phyloP scores from a whole-genome alignment of 1,139 yeast genomes.

The Scheffersomyces parashehatae region DNA sequence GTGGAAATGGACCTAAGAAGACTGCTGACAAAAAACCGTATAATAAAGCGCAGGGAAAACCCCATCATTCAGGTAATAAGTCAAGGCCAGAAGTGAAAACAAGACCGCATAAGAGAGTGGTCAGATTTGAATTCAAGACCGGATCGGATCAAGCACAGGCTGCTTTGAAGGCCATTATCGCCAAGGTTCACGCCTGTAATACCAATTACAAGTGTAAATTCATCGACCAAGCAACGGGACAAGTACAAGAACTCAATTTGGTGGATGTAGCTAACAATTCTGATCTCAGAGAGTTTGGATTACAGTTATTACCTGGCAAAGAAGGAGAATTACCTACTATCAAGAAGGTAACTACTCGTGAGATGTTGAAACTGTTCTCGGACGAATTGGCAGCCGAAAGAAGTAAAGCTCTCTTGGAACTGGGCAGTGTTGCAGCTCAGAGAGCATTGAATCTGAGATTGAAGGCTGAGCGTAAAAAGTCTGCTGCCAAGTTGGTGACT shows the following conservation, averaged over 20 bases:
- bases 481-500: slow-evolving; percentile 35
- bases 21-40: background rate
- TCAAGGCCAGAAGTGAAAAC: slow-evolving; percentile 6
- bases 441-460: slow-evolving; percentile 30
- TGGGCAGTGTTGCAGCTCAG: slow-evolving; percentile 37
- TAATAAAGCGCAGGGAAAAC: background rate
- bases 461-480: slow-evolving; percentile 36
- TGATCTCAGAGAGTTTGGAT: slow-evolving; percentile 32
- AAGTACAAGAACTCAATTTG: slow-evolving; percentile 19
- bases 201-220: slow-evolving; percentile 28
- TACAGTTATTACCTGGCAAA: slow-evolving; percentile 24
- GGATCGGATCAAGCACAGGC: slow-evolving; percentile 25
- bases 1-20: background rate
- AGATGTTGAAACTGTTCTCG: slow-evolving; percentile 36
- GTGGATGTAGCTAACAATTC: slow-evolving; percentile 31
- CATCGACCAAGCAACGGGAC: slow-evolving; percentile 25
- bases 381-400: slow-evolving; percentile 34
- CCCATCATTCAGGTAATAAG: background rate
- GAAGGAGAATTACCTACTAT: slow-evolving; percentile 29
- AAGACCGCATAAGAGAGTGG: slow-evolving; percentile 8
- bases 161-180: slow-evolving; percentile 33
- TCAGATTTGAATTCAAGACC: slow-evolving; percentile 16
- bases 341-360: slow-evolving; percentile 25
- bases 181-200: slow-evolving; percentile 23
- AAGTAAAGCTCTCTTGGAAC: slow-evolving; percentile 32